Conservation (phyloP, 2,329 filamentous ascomycete species). For the Fonsecaea nubica region DNA sequence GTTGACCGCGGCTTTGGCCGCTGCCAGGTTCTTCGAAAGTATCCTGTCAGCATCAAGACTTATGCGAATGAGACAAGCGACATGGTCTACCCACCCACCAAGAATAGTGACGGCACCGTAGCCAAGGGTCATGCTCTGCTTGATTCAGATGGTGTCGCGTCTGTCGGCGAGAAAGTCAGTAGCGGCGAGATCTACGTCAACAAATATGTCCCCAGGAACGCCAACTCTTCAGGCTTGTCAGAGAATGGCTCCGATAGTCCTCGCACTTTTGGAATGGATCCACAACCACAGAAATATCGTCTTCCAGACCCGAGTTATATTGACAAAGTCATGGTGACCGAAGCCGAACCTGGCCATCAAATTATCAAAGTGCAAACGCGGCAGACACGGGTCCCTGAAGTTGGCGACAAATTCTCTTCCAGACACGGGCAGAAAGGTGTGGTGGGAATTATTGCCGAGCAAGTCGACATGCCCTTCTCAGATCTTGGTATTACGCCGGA, state of each 20-base stretch:
- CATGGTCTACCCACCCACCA: constrained; percentile 60
- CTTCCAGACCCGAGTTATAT: constrained; percentile 86
- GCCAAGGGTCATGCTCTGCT: constrained; percentile 75
- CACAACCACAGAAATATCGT: constrained; percentile 69
- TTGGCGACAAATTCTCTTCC: constrained; percentile 98
- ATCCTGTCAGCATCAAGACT: constrained; percentile 81
- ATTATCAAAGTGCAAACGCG: constrained; percentile 93
- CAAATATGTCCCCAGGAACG: constrained; percentile 83
- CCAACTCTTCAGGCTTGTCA: constrained; percentile 70
- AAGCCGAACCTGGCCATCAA: constrained; percentile 79
- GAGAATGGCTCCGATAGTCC: constrained; percentile 62
- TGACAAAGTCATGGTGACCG: constrained; percentile 93
- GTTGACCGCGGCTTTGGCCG: constrained; percentile 93
- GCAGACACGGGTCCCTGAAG: constrained; percentile 92
- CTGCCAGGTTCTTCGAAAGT: constrained; percentile 98
- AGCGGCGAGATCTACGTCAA: constrained; percentile 86
- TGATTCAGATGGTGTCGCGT: constrained; percentile 85
- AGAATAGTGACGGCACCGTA: constrained; percentile 58
- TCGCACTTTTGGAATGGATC: constrained; percentile 37
- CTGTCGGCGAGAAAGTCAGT: constrained; percentile 80
- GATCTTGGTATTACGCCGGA: constrained; percentile 91
- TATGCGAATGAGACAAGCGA: constrained; percentile 81
- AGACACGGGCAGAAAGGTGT: constrained; percentile 98
- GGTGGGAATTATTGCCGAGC: constrained; percentile 92
- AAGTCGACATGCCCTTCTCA: constrained; percentile 95